Evolutionary conservation across 306 rosid genomes (phyloP).

Genomic region (Casuarina equisetifolia): DNA sequence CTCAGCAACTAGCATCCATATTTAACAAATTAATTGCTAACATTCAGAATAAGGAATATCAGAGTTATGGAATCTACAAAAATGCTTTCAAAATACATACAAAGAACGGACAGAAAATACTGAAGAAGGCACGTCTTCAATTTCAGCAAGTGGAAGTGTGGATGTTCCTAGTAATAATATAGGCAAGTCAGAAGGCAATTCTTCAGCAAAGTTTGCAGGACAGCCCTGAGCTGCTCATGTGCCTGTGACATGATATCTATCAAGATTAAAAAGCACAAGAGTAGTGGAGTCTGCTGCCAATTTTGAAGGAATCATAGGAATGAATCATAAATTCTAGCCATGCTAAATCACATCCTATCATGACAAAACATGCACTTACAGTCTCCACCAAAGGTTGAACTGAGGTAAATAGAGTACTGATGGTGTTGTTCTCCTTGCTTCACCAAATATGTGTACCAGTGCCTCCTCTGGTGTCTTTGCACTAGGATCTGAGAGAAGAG

Average conservation of each 20-base stretch:
- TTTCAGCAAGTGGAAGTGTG: conserved; percentile 58
- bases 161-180: conserved; percentile 82
- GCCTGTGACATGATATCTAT: conserved; percentile 60
- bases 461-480: conserved; percentile 99
- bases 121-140: conserved; percentile 67
- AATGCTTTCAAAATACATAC: conserved; percentile 48
- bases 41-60: conserved; percentile 1
- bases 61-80: conserved; percentile 7
- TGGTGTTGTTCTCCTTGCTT: conserved; percentile 94
- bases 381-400: conserved; percentile 94
- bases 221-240: conserved; percentile 92
- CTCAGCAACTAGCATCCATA: conserved; percentile 16
- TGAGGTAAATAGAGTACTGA: conserved; percentile 92
- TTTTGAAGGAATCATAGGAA: conserved; percentile 9
- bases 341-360: conserved; percentile 16
- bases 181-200: conserved; percentile 82
- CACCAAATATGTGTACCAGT: conserved; percentile 92
- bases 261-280: conserved; percentile 30
- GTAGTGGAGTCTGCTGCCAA: not conserved
- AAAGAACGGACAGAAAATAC: conserved; percentile 62
- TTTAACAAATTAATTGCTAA: conserved; percentile 8
- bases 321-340: conserved; percentile 18
- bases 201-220: conserved; percentile 79
- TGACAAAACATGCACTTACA: conserved; percentile 54
- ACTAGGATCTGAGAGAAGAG: conserved; percentile 96